Conservation (phyloP, 2,329 filamentous ascomycete species). For the Sporothrix protearum region DNA sequence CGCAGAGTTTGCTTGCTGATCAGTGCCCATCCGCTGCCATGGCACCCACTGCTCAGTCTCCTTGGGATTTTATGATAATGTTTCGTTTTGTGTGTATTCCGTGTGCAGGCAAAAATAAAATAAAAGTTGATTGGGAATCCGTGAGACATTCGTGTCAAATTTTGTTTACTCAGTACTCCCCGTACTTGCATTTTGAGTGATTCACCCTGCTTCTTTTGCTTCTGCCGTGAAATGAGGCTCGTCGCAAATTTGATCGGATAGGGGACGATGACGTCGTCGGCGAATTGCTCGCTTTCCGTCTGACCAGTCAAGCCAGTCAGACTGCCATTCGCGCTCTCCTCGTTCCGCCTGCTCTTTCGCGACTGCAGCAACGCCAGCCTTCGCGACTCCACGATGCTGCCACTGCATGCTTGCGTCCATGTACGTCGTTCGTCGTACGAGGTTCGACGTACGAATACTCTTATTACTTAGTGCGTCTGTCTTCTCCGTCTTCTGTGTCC, state of each 20-base stretch:
- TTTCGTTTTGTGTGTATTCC: not conserved
- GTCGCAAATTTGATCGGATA: not conserved
- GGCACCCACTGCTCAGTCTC: not conserved
- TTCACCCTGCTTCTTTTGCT: not conserved
- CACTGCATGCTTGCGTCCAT: not conserved
- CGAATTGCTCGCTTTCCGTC: constrained; percentile 20
- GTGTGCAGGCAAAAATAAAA: not conserved
- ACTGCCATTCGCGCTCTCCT: not conserved
- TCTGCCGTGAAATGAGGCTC: not conserved
- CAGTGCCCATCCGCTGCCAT: not conserved
- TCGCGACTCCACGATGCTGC: constrained; percentile 10
- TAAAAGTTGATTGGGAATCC: not conserved
- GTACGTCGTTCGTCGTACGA: no score
- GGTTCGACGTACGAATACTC: no score
- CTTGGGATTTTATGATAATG: not conserved
- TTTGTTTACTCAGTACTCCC: no score
- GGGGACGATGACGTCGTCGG: constrained; percentile 20
- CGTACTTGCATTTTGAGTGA: not conserved
- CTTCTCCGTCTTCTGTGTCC: not conserved
- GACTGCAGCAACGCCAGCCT: constrained; percentile 12
- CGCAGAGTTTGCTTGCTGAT: constrained; percentile 1
- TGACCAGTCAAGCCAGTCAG: not conserved
- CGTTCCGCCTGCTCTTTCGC: not conserved
- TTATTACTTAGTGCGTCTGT: not conserved
- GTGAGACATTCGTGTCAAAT: not conserved